A percentile compares a stretch with the other conserved stretches of the same genome.
Evolutionary conservation across 257 asterid species (phyloP).

Genomic region (Nemophila menziesii): DNA sequence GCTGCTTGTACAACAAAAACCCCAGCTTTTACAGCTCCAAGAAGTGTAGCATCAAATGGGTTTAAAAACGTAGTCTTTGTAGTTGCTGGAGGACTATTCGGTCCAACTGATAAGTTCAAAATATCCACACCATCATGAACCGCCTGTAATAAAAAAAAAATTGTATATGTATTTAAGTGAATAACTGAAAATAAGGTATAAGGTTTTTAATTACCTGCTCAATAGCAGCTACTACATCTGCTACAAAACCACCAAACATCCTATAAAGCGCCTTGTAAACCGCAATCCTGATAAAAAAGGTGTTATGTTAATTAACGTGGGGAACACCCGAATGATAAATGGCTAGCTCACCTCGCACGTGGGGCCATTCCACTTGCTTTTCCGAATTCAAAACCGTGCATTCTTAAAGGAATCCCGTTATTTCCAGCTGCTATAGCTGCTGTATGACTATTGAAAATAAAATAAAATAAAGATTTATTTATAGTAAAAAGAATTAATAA

Average conservation of each 20-base stretch:
- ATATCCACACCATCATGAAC: constrained; percentile 97
- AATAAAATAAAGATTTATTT: no score
- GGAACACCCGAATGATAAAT: constrained; percentile 7
- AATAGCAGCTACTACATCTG: constrained; percentile 97
- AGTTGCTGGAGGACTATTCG: constrained; percentile 91
- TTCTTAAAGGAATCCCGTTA: constrained; percentile 84
- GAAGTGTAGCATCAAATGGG: constrained; percentile 93
- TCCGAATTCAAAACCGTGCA: constrained; percentile 95
- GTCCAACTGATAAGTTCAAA: constrained; percentile 92
- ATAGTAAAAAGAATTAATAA: no score
- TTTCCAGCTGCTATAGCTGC: constrained; percentile 98
- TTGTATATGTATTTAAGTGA: no score
- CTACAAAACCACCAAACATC: constrained; percentile 87
- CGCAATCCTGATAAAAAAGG: constrained; percentile 61
- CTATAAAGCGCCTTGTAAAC: constrained; percentile 98
- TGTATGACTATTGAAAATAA: constrained; percentile 60
- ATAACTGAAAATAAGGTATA: no score
- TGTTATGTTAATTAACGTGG: constrained; percentile 11
- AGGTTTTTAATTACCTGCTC: no score
- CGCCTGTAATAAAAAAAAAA: constrained; percentile 66
- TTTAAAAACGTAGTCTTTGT: constrained; percentile 87
- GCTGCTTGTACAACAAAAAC: constrained; percentile 96
- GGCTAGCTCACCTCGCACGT: constrained; percentile 94
- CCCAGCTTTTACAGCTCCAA: constrained; percentile 94
- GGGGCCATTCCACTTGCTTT: constrained; percentile 99